Conservation (phyloP, 257 asterid species). For the Salvia splendens region DNA sequence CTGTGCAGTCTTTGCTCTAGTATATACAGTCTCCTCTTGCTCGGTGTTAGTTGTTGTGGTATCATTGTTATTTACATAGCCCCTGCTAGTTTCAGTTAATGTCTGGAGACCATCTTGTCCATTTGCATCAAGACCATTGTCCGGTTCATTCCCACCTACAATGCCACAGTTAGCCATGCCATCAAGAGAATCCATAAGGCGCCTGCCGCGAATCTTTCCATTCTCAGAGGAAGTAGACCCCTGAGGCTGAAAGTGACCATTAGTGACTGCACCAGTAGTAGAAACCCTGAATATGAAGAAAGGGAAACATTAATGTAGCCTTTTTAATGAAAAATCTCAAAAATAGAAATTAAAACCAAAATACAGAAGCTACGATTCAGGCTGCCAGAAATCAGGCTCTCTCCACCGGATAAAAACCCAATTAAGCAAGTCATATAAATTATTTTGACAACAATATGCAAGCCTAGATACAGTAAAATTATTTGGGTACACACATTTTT, state of each 20-base stretch:
- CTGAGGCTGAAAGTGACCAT: slow-evolving; percentile 41
- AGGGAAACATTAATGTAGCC: background rate
- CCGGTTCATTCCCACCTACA: slow-evolving; percentile 31
- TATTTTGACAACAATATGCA: background rate
- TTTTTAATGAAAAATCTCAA: background rate
- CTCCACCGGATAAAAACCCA: background rate
- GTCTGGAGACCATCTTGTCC: slow-evolving; percentile 44
- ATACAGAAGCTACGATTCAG: background rate
- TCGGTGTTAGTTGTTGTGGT: slow-evolving; percentile 40
- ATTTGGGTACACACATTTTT: background rate
- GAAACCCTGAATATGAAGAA: slow-evolving; percentile 40
- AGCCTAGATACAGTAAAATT: background rate
- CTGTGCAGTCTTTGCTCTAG: slow-evolving; percentile 38
- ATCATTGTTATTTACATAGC: slow-evolving; percentile 56
- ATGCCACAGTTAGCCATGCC: slow-evolving; percentile 40
- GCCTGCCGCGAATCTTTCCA: slow-evolving; percentile 34
- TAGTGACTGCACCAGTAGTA: slow-evolving; percentile 28
- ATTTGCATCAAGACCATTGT: slow-evolving; percentile 37
- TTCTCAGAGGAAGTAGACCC: slow-evolving; percentile 43
- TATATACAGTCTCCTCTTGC: slow-evolving; percentile 63
- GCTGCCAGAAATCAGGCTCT: background rate
- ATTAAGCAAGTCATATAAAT: background rate
- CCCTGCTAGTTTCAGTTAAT: slow-evolving; percentile 45
- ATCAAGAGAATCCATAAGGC: slow-evolving; percentile 44
- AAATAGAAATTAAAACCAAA: background rate